Percentiles rank a stretch among this genome's conserved stretches.
phyloP scores from a whole-genome alignment of 345 rosid species.

The Lepidium sativum region DNA sequence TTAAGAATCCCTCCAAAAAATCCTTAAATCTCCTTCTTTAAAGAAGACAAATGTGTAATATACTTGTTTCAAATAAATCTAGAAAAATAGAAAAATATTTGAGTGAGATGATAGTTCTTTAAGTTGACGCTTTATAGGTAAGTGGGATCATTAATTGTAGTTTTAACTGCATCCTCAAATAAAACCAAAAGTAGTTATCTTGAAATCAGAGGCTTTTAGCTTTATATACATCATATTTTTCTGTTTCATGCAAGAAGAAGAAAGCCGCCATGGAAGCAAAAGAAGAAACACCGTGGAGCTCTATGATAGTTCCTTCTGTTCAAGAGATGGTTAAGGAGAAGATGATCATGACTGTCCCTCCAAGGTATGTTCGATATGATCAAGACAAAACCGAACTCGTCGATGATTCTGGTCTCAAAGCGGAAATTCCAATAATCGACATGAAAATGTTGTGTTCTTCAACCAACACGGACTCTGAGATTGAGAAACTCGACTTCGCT shows the following conservation, averaged over 20 bases:
- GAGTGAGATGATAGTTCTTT: neutral
- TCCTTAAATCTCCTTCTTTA: too few species aligned
- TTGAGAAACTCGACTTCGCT: slow-evolving; percentile 38
- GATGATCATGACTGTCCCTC: slow-evolving; percentile 16
- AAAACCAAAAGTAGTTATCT: neutral
- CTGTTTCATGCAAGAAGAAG: neutral
- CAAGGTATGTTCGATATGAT: slow-evolving; percentile 6
- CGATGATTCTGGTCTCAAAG: neutral
- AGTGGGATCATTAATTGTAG: neutral
- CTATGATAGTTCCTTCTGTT: slow-evolving; percentile 16
- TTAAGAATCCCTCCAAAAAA: too few species aligned
- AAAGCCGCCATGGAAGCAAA: slow-evolving; percentile 12
- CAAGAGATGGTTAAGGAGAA: slow-evolving; percentile 22
- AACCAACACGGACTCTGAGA: neutral
- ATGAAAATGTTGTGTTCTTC: slow-evolving; percentile 8
- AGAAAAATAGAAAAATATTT: neutral
- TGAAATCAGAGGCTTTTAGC: neutral
- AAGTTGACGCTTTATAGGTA: neutral
- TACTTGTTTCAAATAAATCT: too few species aligned
- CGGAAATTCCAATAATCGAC: slow-evolving; percentile 18
- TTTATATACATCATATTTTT: neutral
- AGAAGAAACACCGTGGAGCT: slow-evolving; percentile 17
- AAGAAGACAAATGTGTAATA: too few species aligned
- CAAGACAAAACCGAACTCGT: neutral
- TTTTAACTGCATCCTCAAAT: too few species aligned